Conservation (phyloP, 441 rosid species). For the Aleurites moluccanus region DNA sequence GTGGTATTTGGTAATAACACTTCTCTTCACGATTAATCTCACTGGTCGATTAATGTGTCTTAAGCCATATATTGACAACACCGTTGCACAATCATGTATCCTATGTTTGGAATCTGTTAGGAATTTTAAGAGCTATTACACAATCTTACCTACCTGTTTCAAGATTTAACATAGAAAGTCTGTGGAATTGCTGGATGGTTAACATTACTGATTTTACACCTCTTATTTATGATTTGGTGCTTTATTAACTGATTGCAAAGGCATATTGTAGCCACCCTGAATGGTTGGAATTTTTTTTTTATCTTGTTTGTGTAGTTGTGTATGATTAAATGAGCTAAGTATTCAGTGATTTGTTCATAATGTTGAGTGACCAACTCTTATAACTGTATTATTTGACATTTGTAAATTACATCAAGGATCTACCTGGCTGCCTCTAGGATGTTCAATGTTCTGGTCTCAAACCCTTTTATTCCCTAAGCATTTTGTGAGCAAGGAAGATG, state of each 20-base stretch:
- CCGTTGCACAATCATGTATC: neutral
- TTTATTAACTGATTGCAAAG: neutral
- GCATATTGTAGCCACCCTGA: neutral
- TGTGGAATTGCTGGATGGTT: neutral
- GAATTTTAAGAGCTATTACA: neutral
- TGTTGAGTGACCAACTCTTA: neutral
- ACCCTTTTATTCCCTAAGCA: neutral
- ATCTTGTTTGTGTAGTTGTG: neutral
- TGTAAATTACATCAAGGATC: neutral
- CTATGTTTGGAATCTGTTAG: too few relatives aligned
- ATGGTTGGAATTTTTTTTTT: neutral
- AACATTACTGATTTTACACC: neutral
- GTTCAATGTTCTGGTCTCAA: too few relatives aligned
- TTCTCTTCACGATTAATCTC: neutral
- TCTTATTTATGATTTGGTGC: neutral
- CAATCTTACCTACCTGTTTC: neutral
- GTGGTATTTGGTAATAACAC: neutral
- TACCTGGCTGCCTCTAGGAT: neutral
- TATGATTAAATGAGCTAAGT: neutral
- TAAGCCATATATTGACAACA: neutral
- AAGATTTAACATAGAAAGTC: neutral
- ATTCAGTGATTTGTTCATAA: neutral
- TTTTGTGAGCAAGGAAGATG: neutral
- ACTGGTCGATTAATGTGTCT: slow-evolving; percentile 2
- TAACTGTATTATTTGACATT: neutral